Evolutionary conservation across 345 rosid species (phyloP).

Genomic region (Passiflora organensis): DNA sequence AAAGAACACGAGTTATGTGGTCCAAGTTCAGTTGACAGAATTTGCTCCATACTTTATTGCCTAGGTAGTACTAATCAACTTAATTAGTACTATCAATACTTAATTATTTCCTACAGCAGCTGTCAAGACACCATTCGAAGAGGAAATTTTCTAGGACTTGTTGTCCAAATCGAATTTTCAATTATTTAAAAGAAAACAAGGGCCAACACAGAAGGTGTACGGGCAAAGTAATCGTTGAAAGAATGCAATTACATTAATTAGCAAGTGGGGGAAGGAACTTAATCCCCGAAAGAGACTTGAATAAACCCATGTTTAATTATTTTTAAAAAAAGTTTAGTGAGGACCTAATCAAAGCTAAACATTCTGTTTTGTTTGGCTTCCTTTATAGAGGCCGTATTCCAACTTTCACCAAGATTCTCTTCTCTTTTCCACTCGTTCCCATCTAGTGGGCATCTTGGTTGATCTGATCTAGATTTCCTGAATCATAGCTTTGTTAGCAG

Average conservation of each 20-base stretch:
- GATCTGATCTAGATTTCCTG: constrained; percentile 17
- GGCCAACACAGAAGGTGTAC: neutral
- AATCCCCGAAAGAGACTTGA: constrained; percentile 7
- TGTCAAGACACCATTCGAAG: constrained; percentile 2
- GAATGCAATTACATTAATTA: neutral
- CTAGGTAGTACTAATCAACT: neutral
- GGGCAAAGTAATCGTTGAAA: neutral
- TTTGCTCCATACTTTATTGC: neutral
- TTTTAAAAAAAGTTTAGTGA: neutral
- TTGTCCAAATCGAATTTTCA: neutral
- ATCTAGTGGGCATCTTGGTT: constrained; percentile 40
- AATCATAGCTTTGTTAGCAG: constrained; percentile 14
- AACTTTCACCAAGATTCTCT: constrained; percentile 18
- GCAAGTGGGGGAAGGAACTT: constrained; percentile 1
- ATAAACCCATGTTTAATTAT: neutral
- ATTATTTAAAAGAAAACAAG: no score
- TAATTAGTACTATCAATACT: no score
- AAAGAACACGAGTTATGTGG: constrained; percentile 29
- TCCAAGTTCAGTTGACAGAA: constrained; percentile 14
- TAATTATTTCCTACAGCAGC: neutral
- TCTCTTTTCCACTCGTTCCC: neutral
- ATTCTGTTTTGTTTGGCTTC: constrained; percentile 3
- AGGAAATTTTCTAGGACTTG: neutral
- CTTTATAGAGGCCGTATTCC: constrained; percentile 16
- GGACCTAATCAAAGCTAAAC: constrained; percentile 12